A percentile compares a stretch with the other conserved stretches of the same genome.
Evolutionary conservation across 805 yeast genomes (phyloP).

Genomic region (Schizosaccharomyces japonicus): DNA sequence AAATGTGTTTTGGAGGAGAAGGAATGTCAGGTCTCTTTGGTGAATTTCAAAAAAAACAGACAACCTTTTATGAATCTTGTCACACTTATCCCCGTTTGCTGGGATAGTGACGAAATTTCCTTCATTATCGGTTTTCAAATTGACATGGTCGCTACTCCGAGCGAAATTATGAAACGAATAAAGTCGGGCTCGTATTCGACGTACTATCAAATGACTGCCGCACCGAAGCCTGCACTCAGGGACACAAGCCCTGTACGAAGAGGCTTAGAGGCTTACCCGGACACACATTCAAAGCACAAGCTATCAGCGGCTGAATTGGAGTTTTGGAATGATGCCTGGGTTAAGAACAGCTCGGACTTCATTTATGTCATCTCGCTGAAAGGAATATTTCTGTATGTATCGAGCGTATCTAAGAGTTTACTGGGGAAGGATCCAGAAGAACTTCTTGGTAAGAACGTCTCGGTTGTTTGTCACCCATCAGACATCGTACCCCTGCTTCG

Average conservation of each 20-base stretch:
- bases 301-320: neutral
- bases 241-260: neutral
- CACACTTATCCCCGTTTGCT: slow-evolving; percentile 7
- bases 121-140: slow-evolving; percentile 8
- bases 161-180: slow-evolving; percentile 5
- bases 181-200: neutral
- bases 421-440: slow-evolving; percentile 8
- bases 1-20: slow-evolving; percentile 6
- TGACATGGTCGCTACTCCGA: slow-evolving; percentile 7
- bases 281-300: neutral
- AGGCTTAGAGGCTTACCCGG: neutral
- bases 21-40: slow-evolving; percentile 6
- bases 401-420: slow-evolving; percentile 5
- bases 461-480: slow-evolving; percentile 7
- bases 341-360: slow-evolving; percentile 6
- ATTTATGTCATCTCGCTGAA: slow-evolving; percentile 8
- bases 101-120: slow-evolving; percentile 7
- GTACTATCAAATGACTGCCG: neutral
- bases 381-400: slow-evolving; percentile 6
- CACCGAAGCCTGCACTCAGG: neutral
- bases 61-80: slow-evolving; percentile 8
- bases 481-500: slow-evolving; percentile 8
- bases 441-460: slow-evolving; percentile 5
- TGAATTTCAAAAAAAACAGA: slow-evolving; percentile 7
- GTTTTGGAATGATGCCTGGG: neutral